Evolutionary conservation across 345 rosid species (phyloP), one percentile per base, ranked within the genome.

Genomic region (Punica granatum): DNA sequence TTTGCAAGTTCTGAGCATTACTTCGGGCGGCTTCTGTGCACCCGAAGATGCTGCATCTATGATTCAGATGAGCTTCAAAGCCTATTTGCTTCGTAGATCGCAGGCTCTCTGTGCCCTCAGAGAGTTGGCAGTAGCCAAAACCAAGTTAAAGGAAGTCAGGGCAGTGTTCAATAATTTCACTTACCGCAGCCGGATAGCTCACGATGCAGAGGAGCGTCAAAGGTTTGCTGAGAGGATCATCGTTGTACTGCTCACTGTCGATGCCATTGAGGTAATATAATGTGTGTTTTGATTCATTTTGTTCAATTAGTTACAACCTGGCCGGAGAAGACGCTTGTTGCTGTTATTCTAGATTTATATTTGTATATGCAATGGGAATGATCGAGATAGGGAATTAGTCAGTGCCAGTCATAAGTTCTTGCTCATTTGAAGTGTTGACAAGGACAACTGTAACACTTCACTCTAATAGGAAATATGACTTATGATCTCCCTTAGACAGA

Each of bases 211-310:
- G 82, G 97, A 94, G 79, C 85, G 84, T 32, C 96, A 91, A 69
- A 88, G 83, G 70, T 88, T 94, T 67, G 72, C 88, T 6, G 96
- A 91, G 67, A 91, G 76, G 73, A 91, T 94, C 42, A 91, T 94
- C 60, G 96, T 94, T 18, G 83, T 94, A 68, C 96, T 93, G 34
- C 97, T 91, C 36, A 87, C 97, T 0, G 91, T 88, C 71, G 99
- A 91, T 75, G 88, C 95, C 83, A 88, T 89, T 72, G 96, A 94
- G 97, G 99, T 94, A 90, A 51, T 39, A n/a, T n/a, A n/a, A n/a
- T n/a, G n/a, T 12, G 16, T 30, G 4, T 33, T 15, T 32, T 4
- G 42, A 30, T 33, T 5, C 18, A 44, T 43, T n/a, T 14, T 15
- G 7, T 23, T 37, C 11, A 11, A 37, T 37, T 4, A 5, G 11